Evolutionary conservation across 345 rosid genomes (phyloP).

Genomic region (Heritiera littoralis): DNA sequence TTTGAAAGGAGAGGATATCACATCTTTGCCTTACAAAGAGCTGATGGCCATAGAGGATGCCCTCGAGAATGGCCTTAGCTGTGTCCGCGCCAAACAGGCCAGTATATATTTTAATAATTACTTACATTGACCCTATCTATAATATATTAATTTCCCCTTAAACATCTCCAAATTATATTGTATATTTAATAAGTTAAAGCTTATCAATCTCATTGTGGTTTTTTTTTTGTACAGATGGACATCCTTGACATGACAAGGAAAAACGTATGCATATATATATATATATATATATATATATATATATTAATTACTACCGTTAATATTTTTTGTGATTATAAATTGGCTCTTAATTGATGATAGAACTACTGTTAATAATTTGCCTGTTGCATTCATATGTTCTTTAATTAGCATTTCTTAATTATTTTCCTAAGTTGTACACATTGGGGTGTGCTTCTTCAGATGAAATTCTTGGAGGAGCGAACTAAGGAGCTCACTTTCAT

Average conservation of each 20-base stretch:
- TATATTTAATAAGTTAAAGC: not conserved
- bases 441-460: not conserved
- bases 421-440: not conserved
- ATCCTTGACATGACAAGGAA: not conserved
- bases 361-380: not conserved
- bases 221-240: not conserved
- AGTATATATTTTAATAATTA: not conserved
- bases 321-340: too few species aligned
- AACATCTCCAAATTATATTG: not conserved
- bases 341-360: not conserved
- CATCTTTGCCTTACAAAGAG: constrained; percentile 42
- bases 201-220: not conserved
- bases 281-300: not conserved
- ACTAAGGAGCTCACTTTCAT: constrained; percentile 37
- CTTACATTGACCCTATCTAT: too few species aligned
- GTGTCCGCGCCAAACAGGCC: not conserved
- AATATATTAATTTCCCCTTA: not conserved
- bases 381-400: too few species aligned
- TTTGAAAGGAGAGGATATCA: constrained; percentile 48
- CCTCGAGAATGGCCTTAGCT: constrained; percentile 29
- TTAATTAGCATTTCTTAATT: not conserved
- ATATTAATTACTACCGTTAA: not conserved
- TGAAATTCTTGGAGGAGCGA: constrained; percentile 33
- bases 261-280: not conserved
- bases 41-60: constrained; percentile 39